phyloP scores from a whole-genome alignment of 202 grass and related monocot genomes.

The Musa balbisiana region DNA sequence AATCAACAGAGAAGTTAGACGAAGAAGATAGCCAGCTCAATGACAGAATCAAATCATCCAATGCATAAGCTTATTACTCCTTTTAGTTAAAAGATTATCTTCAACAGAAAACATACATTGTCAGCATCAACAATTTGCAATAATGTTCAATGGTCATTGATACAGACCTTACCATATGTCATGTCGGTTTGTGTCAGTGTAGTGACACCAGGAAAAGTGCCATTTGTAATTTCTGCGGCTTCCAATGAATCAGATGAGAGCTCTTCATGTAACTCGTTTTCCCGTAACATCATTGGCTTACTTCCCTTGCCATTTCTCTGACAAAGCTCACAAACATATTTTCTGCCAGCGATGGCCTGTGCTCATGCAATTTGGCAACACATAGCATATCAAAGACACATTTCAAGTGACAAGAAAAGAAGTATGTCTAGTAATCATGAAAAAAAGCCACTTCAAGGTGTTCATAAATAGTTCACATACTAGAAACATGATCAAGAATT shows the following conservation, averaged over 20 bases:
- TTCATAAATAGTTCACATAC: background rate
- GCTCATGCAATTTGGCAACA: background rate
- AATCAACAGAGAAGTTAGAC: background rate
- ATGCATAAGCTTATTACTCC: no score
- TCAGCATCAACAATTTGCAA: background rate
- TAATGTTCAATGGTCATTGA: constrained; percentile 18
- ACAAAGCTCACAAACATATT: constrained; percentile 73
- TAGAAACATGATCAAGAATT: background rate
- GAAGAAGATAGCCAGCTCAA: background rate
- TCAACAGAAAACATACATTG: background rate
- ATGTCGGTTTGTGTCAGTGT: constrained; percentile 20
- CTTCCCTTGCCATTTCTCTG: constrained; percentile 48
- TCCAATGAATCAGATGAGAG: constrained; percentile 35
- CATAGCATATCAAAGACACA: background rate
- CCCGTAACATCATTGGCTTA: constrained; percentile 25
- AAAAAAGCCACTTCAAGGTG: background rate
- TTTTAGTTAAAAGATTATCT: background rate
- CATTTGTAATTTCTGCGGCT: constrained; percentile 13
- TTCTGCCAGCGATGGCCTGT: constrained; percentile 31
- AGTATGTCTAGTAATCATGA: background rate
- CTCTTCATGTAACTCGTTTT: constrained; percentile 21
- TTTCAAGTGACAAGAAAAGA: background rate
- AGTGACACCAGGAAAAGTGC: constrained; percentile 19
- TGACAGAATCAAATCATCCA: background rate
- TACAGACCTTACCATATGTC: constrained; percentile 93